A percentile compares a stretch with the other conserved stretches of the same genome.
Evolutionary conservation across 106 monocot species (phyloP).

Genomic region (Chionographis japonica): DNA sequence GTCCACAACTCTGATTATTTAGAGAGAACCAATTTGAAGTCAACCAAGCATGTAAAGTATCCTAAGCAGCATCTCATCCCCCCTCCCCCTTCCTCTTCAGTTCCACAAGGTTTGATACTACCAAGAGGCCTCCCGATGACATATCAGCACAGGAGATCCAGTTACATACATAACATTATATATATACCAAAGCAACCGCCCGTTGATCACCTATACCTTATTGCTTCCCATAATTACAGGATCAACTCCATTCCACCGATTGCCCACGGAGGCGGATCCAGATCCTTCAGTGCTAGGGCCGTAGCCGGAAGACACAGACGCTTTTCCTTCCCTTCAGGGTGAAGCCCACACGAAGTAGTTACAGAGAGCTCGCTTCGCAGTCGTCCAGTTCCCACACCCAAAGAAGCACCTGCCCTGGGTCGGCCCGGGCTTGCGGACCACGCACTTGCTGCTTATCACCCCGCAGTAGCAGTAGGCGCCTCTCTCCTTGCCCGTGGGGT

Average conservation of each 20-base stretch:
- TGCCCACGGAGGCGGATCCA: neutral
- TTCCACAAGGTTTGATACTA: constrained; percentile 40
- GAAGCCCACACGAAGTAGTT: constrained; percentile 63
- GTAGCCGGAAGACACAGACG: no score
- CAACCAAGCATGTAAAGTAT: constrained; percentile 17
- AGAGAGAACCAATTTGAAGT: no score
- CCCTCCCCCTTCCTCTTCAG: constrained; percentile 41
- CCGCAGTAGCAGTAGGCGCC: constrained; percentile 54
- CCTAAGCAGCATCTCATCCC: constrained; percentile 39
- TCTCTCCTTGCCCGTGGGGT: constrained; percentile 10
- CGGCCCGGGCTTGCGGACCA: constrained; percentile 47
- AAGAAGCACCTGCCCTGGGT: constrained; percentile 50
- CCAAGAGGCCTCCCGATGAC: constrained; percentile 12
- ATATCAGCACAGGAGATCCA: constrained; percentile 10
- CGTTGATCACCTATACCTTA: constrained; percentile 4
- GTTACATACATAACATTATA: neutral
- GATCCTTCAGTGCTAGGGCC: neutral
- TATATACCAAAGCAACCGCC: constrained; percentile 9
- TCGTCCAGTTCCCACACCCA: constrained; percentile 61
- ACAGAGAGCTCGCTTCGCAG: constrained; percentile 38
- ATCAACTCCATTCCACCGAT: neutral
- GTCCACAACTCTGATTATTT: neutral
- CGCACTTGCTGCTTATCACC: constrained; percentile 41
- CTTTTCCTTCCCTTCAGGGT: constrained; percentile 12
- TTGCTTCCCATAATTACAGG: neutral